Base-by-base conservation (phyloP, 257 asterid species). In the Oldenlandia corymbosa region DNA sequence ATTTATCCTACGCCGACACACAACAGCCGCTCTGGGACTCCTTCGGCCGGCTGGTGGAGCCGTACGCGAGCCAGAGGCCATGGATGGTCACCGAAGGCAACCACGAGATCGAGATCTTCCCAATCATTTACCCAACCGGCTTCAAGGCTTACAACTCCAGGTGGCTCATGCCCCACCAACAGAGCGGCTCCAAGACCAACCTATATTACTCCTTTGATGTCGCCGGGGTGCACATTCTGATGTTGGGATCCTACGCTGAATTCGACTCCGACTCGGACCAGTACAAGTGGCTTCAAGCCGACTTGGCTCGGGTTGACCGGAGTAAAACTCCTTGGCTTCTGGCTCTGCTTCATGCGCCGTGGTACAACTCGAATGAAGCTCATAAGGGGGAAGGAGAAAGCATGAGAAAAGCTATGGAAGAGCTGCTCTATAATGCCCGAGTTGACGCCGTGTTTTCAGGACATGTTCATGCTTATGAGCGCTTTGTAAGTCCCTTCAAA, bases 31-130 rank as follows among this genome's bases (percentile, higher is more conserved):
- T 88, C 5, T 90, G 97, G 97, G 97, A 90, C 76, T 79, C 96
- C 5, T 90, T 90, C 56, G 97, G 96, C 0, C 80, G 86, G 62
- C 77, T 88, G 5, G 95, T 88, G 32, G 86, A 90, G 75, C 89
- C 91, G 7, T 79, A 78, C 45, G 88, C 96, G 0, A 88, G 91
- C 78, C 21, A 65, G 1, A 64, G 95, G 68, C 96, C 97, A 0
- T 90, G 97, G 96, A 90, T 90, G 97, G 97, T 87, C 39, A 85
- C 97, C 1, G 54, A 84, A 63, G 97, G 96, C 3, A 90, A 90
- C 80, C 97, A 90, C 41, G 97, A 90, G 60, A 65, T 88, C 5
- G 97, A 90, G 65, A 68, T 18, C 0, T 79, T 90, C 28, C 96
- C 93, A 2, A 71, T 88, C 54, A 67, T 88, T 31, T 63, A 83